Evolutionary conservation across 352 stramenopile species (phyloP).

Genomic region (Phytophthora brassicae): DNA sequence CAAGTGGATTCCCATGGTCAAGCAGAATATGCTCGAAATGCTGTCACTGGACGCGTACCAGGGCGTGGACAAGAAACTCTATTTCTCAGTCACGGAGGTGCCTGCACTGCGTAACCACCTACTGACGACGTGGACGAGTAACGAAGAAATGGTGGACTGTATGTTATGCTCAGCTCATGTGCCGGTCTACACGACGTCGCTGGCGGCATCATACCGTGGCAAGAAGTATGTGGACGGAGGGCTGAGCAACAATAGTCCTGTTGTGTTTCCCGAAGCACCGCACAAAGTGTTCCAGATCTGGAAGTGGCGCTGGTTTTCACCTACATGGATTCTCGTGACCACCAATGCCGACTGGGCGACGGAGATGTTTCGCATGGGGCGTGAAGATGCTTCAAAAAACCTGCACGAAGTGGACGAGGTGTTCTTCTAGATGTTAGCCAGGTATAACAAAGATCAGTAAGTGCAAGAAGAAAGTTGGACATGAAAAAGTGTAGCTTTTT

Average conservation of each 20-base stretch:
- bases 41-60: constrained; percentile 69
- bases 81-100: constrained; percentile 79
- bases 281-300: constrained; percentile 85
- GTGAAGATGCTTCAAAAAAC: constrained; percentile 67
- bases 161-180: constrained; percentile 80
- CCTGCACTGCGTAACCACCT: constrained; percentile 70
- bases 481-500: too few species aligned
- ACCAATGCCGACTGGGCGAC: constrained; percentile 76
- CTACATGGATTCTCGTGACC: constrained; percentile 76
- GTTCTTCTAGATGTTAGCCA: constrained; percentile 49
- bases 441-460: too few species aligned
- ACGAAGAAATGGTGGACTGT: constrained; percentile 82
- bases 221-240: constrained; percentile 76
- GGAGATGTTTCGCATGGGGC: constrained; percentile 76
- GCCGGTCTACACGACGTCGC: constrained; percentile 71
- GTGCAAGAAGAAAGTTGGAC: too few species aligned
- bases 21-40: constrained; percentile 61
- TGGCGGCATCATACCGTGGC: constrained; percentile 63
- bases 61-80: constrained; percentile 62
- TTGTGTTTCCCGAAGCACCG: constrained; percentile 51
- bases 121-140: constrained; percentile 67
- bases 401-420: constrained; percentile 67
- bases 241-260: constrained; percentile 69
- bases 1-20: constrained; percentile 82
- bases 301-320: constrained; percentile 80